phyloP scores from a whole-genome alignment of 1,139 yeast species.

The Kurtzmaniella natalensis region DNA sequence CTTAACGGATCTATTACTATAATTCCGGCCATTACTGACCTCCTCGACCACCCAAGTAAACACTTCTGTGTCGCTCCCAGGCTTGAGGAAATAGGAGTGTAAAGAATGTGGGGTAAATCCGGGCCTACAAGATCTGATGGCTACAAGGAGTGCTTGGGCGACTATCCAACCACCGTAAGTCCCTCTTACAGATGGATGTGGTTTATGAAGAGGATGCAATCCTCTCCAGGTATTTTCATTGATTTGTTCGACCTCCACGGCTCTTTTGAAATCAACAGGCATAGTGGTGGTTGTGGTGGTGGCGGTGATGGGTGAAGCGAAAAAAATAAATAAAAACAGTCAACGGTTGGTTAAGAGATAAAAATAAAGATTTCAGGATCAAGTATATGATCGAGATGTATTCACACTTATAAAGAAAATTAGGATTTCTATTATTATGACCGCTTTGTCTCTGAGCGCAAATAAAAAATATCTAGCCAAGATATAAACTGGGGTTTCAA shows the following conservation, averaged over 20 bases:
- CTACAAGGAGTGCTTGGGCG: slow-evolving; percentile 35
- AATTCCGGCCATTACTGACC: slow-evolving; percentile 53
- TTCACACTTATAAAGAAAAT: no score
- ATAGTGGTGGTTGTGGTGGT: no score
- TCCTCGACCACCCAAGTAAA: slow-evolving; percentile 32
- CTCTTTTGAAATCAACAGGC: slow-evolving; percentile 9
- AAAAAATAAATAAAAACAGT: no score
- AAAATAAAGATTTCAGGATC: no score
- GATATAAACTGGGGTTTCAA: no score
- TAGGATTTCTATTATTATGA: no score
- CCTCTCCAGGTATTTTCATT: slow-evolving; percentile 18
- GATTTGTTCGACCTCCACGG: slow-evolving; percentile 20
- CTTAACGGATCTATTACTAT: slow-evolving; percentile 53
- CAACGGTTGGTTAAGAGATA: no score
- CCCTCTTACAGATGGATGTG: slow-evolving; percentile 23
- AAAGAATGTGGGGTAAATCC: slow-evolving; percentile 36
- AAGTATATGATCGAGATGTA: no score
- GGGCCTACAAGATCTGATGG: slow-evolving; percentile 21
- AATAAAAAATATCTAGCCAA: no score
- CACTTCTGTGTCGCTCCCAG: slow-evolving; percentile 16
- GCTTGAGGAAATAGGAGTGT: slow-evolving; percentile 29
- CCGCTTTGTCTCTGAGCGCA: no score
- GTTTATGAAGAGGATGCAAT: slow-evolving; percentile 23
- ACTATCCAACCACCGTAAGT: slow-evolving; percentile 34
- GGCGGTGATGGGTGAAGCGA: no score